Conservation (phyloP, 441 rosid genomes). For the Gossypium davidsonii region DNA sequence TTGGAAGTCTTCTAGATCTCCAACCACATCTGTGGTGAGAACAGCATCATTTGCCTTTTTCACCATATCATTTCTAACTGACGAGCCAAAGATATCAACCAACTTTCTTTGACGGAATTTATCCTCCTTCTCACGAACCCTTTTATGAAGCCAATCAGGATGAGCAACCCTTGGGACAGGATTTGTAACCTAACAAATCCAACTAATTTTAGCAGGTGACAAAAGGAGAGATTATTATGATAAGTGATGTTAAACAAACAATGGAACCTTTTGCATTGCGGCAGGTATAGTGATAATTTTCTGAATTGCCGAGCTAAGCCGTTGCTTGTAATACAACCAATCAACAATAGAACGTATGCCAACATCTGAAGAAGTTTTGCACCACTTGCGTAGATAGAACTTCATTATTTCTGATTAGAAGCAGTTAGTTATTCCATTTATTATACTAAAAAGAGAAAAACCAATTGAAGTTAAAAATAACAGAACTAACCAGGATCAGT, state of each 20-base stretch:
- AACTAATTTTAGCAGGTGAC: constrained; percentile 22
- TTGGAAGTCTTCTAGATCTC: constrained; percentile 82
- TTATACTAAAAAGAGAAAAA: constrained; percentile 16
- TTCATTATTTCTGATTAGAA: constrained; percentile 62
- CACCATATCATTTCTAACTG: constrained; percentile 32
- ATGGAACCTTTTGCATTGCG: constrained; percentile 94
- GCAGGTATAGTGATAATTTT: constrained; percentile 97
- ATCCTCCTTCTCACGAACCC: constrained; percentile 91
- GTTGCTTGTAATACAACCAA: constrained; percentile 95
- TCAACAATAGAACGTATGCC: constrained; percentile 83
- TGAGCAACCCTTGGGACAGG: constrained; percentile 97
- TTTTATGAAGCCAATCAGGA: constrained; percentile 98
- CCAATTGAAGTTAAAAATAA: constrained; percentile 6
- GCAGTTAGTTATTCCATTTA: constrained; percentile 20
- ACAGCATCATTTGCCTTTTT: constrained; percentile 22
- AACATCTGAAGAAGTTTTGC: constrained; percentile 69
- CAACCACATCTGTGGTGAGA: constrained; percentile 23
- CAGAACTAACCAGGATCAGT: constrained; percentile 56
- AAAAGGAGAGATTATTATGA: constrained; percentile 14
- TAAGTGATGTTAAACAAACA: constrained; percentile 18
- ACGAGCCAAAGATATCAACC: constrained; percentile 54
- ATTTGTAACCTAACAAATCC: constrained; percentile 64
- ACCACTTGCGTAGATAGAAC: constrained; percentile 83
- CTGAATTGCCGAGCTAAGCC: constrained; percentile 90
- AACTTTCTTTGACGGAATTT: constrained; percentile 83